Evolutionary conservation across 495 filamentous ascomycete species (phyloP), one percentile per base, ranked within the genome.

Genomic region (Xylaria flabelliformis): DNA sequence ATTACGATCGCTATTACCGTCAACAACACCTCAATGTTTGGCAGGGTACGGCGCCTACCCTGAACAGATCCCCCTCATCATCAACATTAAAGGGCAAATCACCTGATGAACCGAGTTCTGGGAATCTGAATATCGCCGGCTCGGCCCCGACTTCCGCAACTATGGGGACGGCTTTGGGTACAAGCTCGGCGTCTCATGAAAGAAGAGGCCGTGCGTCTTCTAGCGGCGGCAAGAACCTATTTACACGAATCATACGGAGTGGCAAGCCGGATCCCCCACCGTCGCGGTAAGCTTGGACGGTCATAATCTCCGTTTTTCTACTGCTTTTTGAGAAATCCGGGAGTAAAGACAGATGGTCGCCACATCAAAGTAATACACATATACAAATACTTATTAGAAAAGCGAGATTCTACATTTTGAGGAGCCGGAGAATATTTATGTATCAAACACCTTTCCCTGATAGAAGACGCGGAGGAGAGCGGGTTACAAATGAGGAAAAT

Each of bases 231-330:
- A 66, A 66, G 64, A 67, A 12, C 56, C 48, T 69, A 4, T 61
- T 69, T 39, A 62, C 39, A n/a, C 67, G 67, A 6, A 69, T 69
- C 6, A 69, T 69, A 21, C 67, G 67, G 24, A 69, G 67, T 26
- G 67, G 67, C 13, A 6, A 19, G 26, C 67, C 67, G 39, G 67
- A 69, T 69, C 10, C 65, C 19, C 67, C 66, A 10, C 53, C 53
- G 3, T 62, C 55, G 4, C 67, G 67, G 3, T 62, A 44, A 62
- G 26, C 53, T 53, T 34, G 0, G 44, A 13, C 15, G 1, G 29
- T 51, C 13, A 9, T 65, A 0, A 13, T 1, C n/a, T 12, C 10
- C 3, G n/a, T 10, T 21, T 13, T 36, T 21, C 32, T n/a, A 61
- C 56, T 21, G 1, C 7, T 19, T 58, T 29, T 34, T 34, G 21